phyloP scores from a whole-genome alignment of 306 rosid species.

The Cucumis cinereus region DNA sequence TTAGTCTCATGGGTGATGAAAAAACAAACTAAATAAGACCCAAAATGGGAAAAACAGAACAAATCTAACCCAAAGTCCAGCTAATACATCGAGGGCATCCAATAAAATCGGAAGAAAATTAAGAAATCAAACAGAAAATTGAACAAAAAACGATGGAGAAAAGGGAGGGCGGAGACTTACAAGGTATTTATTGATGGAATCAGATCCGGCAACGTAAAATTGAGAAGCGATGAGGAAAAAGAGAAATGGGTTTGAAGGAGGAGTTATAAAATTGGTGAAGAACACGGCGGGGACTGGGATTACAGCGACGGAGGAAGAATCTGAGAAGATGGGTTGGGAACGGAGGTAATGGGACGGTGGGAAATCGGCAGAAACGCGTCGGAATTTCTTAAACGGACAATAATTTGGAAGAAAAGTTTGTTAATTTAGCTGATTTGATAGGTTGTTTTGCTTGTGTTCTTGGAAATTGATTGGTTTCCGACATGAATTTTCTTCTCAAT shows the following conservation, averaged over 20 bases:
- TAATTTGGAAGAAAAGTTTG: neutral
- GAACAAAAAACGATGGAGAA: neutral
- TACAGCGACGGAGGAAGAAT: neutral
- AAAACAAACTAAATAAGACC: neutral
- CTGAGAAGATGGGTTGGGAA: neutral
- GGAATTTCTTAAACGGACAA: neutral
- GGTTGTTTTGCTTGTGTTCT: neutral
- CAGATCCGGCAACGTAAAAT: neutral
- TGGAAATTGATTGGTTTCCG: neutral
- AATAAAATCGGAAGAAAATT: neutral
- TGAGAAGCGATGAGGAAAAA: neutral
- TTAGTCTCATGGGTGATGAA: neutral
- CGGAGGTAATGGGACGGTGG: neutral
- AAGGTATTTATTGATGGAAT: neutral
- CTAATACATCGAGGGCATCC: neutral
- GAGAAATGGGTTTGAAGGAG: neutral
- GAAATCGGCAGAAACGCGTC: neutral
- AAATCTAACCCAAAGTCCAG: neutral
- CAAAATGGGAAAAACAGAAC: neutral
- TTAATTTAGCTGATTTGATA: neutral
- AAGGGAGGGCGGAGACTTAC: neutral
- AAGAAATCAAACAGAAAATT: constrained; percentile 1
- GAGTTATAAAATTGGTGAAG: neutral
- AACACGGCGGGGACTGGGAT: neutral
- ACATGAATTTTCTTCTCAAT: neutral